Conservation (phyloP, 2,329 filamentous ascomycete genomes). For the Diaporthe velutina region DNA sequence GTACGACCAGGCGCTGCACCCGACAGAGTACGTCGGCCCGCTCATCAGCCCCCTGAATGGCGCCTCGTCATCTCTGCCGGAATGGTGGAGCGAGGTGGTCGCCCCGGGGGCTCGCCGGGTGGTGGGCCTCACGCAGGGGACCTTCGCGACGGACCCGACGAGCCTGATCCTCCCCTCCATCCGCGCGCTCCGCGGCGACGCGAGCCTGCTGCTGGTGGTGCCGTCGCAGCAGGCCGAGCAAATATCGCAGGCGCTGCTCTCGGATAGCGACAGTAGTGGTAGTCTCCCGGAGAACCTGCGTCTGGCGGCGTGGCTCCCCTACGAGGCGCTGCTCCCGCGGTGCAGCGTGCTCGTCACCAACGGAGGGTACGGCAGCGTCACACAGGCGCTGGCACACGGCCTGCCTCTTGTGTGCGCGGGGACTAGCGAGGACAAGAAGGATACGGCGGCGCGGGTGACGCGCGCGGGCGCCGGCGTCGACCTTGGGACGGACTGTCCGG, state of each 20-base stretch:
- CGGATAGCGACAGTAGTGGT: conserved; percentile 29
- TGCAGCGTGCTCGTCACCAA: conserved; percentile 60
- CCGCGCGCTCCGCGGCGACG: conserved; percentile 48
- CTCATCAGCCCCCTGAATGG: conserved; percentile 46
- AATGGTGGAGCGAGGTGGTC: conserved; percentile 49
- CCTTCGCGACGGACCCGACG: conserved; percentile 52
- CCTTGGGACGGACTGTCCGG: conserved; percentile 52
- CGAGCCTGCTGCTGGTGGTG: conserved; percentile 49
- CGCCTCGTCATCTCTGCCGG: conserved; percentile 42
- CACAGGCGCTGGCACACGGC: conserved; percentile 58
- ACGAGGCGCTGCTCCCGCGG: conserved; percentile 51
- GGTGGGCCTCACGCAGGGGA: conserved; percentile 55
- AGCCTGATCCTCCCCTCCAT: conserved; percentile 54
- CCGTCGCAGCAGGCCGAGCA: conserved; percentile 48
- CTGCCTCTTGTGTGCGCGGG: conserved; percentile 63
- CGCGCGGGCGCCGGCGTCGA: conserved; percentile 60
- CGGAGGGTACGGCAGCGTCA: conserved; percentile 62
- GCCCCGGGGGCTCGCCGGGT: conserved; percentile 44
- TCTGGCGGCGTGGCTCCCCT: conserved; percentile 52
- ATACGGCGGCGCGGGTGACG: conserved; percentile 56
- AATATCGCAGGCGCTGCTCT: conserved; percentile 40
- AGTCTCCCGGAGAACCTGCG: conserved; percentile 46
- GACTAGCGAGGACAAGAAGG: conserved; percentile 55
- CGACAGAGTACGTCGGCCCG: conserved; percentile 51
- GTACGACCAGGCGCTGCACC: conserved; percentile 46